Base-by-base conservation (phyloP, 805 yeast genomes). In the Scheffersomyces coipomensis region DNA sequence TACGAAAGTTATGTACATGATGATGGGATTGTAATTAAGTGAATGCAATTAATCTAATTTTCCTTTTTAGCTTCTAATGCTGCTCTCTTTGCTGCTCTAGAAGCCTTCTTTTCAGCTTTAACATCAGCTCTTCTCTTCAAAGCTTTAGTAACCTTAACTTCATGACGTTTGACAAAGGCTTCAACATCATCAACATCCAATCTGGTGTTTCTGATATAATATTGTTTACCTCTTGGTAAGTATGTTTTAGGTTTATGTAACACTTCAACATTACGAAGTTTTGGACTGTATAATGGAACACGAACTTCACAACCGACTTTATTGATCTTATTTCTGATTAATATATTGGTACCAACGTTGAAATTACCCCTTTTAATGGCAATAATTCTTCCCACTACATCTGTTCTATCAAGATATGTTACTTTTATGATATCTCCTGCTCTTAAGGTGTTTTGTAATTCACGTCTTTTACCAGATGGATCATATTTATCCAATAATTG, bases 281-380 rank as follows among this genome's bases (percentile, higher is more conserved):
- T 71, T 6, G 97, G 97, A 45, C 84, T 85, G 69, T 74, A 91
- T 19, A 91, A 64, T 21, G 91, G 90, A 34, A 89, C 78, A 45
- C 91, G 73, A 46, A 83, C 67, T 56, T 91, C 98, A 35, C 88
- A 91, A 40, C 95, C 95, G n/a, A 87, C 66, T 51, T 85, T 85
- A 45, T 83, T 75, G 50, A 88, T 71, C 57, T 85, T 88, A 58
- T 89, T 88, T 71, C 99, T 82, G 47, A 91, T 62, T 40, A 88
- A 66, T n/a, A 91, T 64, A 44, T 85, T 83, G 13, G 95, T 77
- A 33, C 86, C 88, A 32, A 85, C 65, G 29, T 80, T 82, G 45
- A 79, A 74, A 22, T 53, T 60, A 23, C 64, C 63, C 56, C 90
- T 77, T 55, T 84, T 85, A 40, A 89, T 73, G 38, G 86, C 89